A percentile compares a stretch with the other conserved stretches of the same genome.
These are phyloP conservation scores for Rhodotorula paludigena DNA, from an alignment of 768 basidiomycete genomes.

Conservation along the genomic window DNA sequence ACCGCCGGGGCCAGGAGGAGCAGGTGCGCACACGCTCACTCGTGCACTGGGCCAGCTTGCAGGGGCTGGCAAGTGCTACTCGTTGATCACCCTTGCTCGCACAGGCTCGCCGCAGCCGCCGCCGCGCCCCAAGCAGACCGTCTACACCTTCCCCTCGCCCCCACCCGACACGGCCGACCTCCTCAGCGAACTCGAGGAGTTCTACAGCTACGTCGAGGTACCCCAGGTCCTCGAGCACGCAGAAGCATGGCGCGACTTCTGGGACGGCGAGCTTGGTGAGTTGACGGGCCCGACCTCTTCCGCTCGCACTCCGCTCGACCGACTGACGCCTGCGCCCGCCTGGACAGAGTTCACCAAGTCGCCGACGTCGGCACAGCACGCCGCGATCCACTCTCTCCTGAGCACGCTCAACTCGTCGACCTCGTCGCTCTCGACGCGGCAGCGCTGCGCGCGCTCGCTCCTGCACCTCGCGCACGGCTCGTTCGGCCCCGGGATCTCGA, in stretches of 20 bases:
- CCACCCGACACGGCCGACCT: constrained; percentile 78
- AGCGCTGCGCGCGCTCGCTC: constrained; percentile 76
- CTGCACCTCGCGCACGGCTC: constrained; percentile 86
- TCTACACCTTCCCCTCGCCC: constrained; percentile 40
- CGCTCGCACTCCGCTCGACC: too few relatives aligned
- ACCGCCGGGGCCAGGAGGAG: background rate
- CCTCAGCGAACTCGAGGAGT: constrained; percentile 93
- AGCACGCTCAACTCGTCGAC: constrained; percentile 81
- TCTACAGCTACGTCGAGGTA: constrained; percentile 96
- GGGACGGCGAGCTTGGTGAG: constrained; percentile 28
- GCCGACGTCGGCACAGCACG: constrained; percentile 58
- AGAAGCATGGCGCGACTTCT: constrained; percentile 31
- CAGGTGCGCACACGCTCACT: background rate
- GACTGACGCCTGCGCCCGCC: background rate
- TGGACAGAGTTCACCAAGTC: constrained; percentile 72
- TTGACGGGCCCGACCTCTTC: constrained; percentile 17
- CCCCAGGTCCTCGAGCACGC: constrained; percentile 59
- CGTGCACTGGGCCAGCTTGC: background rate
- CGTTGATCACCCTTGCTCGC: background rate
- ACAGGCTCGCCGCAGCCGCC: background rate
- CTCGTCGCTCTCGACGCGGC: constrained; percentile 58
- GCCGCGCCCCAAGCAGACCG: constrained; percentile 21
- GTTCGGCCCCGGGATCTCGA: constrained; percentile 51
- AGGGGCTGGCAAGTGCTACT: too few relatives aligned
- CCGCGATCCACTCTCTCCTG: constrained; percentile 71